A percentile compares a stretch with the other conserved stretches of the same genome.
Evolutionary conservation across 1,284 basidiomycete species (phyloP).

Genomic region (Takashimella tepidaria): DNA sequence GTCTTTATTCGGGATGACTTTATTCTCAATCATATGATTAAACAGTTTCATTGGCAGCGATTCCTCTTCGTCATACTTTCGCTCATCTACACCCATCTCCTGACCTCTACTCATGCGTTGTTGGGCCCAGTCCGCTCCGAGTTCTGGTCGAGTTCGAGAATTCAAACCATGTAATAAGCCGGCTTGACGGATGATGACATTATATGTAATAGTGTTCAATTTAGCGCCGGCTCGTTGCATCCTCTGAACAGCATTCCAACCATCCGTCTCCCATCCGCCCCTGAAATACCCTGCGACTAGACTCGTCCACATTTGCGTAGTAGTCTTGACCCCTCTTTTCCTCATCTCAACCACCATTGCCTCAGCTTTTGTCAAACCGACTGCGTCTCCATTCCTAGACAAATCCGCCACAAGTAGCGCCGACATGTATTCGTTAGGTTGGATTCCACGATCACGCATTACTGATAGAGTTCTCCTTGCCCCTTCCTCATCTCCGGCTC

Average conservation of each 20-base stretch:
- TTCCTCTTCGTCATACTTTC: conserved; percentile 45
- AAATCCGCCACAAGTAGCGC: conserved; percentile 69
- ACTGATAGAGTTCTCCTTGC: conserved; percentile 58
- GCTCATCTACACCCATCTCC: not conserved
- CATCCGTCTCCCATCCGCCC: conserved; percentile 41
- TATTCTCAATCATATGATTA: conserved; percentile 58
- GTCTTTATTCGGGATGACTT: conserved; percentile 55
- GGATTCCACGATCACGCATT: conserved; percentile 68
- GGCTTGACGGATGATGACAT: conserved; percentile 64
- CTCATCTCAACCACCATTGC: conserved; percentile 67
- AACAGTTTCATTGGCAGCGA: conserved; percentile 59
- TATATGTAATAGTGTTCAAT: conserved; percentile 62
- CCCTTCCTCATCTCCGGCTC: conserved; percentile 62
- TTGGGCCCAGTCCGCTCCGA: not conserved
- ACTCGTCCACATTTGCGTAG: conserved; percentile 48
- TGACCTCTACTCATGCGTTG: too few species aligned
- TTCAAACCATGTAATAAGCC: too few species aligned
- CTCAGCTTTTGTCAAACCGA: conserved; percentile 60
- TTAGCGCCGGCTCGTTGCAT: conserved; percentile 58
- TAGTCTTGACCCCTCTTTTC: conserved; percentile 43
- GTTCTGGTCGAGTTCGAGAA: not conserved
- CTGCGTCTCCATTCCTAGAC: conserved; percentile 55
- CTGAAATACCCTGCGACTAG: conserved; percentile 44
- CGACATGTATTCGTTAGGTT: conserved; percentile 66
- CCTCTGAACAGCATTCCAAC: conserved; percentile 53